Base-by-base conservation (phyloP, 768 basidiomycete species). In the Phylloporus scabripes region DNA sequence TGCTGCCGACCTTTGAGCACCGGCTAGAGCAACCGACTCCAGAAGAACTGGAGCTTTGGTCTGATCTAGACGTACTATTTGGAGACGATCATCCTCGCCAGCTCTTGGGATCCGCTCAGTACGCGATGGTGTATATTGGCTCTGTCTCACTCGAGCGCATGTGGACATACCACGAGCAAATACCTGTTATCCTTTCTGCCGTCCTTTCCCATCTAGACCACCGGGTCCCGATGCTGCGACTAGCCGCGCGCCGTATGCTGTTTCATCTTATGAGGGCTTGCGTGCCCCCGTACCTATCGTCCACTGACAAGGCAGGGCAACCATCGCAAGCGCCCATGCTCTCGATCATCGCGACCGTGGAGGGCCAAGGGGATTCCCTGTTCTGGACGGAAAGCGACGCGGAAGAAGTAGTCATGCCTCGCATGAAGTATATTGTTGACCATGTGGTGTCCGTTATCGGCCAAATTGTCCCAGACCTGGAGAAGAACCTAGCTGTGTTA, bases 221-320 rank as follows among this genome's bases (percentile, higher is more conserved):
- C 58, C 81, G 85, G 5, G 70, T 76, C 26, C 67, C 76, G 1
- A 85, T 83, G 54, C 71, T 96, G 18, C 84, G 87, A 37, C 72
- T 77, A 34, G 78, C 83, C 23, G 83, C 86, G 24, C 85, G 82
- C 48, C 75, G 73, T n/a, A 84, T 91, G 77, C 74, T 95, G 11
- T 88, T 94, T 68, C 91, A 92, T 57, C 59, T 92, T 4, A 70
- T 95, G 42, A 85, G 90, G 9, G 78, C 89, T 15, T 93, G 91
- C 80, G 77, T 82, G 15, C 81, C 87, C 4, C 83, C 85, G 2
- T 88, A 88, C 59, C 81, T 85, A 52, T 81, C 85, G 55, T 62
- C 87, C n/a, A 68, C 75, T 3, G 85, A 89, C 51, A 77, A 81
- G 33, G 70, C 74, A 11, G 62, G 67, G 10, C 68, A 76, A 49